phyloP scores from a whole-genome alignment of 495 filamentous ascomycete species.

The Tuber calosporum region DNA sequence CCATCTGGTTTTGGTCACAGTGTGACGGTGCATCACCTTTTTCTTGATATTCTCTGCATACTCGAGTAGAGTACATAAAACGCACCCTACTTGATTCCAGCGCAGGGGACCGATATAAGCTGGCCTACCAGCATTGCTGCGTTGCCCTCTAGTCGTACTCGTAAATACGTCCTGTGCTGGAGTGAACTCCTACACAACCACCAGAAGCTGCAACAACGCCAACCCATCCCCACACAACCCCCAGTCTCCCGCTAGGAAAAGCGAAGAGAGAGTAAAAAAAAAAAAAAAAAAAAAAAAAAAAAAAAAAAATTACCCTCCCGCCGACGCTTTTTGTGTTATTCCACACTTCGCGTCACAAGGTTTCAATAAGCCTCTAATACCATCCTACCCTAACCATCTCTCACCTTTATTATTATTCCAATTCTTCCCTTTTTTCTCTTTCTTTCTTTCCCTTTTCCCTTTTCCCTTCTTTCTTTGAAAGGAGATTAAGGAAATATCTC shows the following conservation, averaged over 20 bases:
- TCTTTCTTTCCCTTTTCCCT: constrained; percentile 16
- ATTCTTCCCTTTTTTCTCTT: background rate
- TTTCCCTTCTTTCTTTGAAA: constrained; percentile 8
- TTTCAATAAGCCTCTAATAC: constrained; percentile 2
- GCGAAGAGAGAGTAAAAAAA: background rate
- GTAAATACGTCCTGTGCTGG: constrained; percentile 3
- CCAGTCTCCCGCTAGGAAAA: background rate
- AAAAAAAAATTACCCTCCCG: background rate
- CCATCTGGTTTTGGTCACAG: background rate
- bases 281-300: background rate
- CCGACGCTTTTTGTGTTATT: background rate
- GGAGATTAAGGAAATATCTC: background rate
- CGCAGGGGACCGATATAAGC: background rate
- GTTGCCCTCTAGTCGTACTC: background rate
- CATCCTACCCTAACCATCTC: background rate
- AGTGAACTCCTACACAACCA: background rate
- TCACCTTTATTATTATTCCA: constrained; percentile 9
- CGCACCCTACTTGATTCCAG: background rate
- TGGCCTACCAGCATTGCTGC: background rate
- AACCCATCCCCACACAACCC: background rate
- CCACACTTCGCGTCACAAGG: background rate
- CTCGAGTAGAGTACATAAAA: background rate
- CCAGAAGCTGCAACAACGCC: background rate
- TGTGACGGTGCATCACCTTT: background rate
- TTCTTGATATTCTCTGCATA: background rate